These are phyloP conservation scores for Alternaria consortialis DNA, from an alignment of 2,329 filamentous ascomycete species.

Conservation along the genomic window DNA sequence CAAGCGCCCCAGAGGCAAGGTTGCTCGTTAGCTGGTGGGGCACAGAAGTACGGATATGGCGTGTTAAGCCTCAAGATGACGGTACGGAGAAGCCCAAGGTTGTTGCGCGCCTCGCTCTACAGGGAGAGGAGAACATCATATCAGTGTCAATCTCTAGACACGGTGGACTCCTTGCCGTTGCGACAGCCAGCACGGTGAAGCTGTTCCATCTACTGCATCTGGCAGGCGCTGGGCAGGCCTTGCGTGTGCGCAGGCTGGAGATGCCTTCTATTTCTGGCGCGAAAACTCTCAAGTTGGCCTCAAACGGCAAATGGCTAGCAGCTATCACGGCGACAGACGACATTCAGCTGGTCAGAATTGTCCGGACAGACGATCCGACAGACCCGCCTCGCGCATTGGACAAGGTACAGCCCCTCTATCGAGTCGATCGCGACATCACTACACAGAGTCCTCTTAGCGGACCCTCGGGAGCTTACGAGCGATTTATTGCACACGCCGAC, in stretches of 20 bases:
- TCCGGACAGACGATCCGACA: conserved; percentile 51
- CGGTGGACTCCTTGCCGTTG: conserved; percentile 77
- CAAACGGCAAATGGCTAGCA: conserved; percentile 74
- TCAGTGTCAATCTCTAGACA: conserved; percentile 75
- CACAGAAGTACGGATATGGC: conserved; percentile 85
- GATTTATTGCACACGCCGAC: conserved; percentile 74
- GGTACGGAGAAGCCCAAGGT: conserved; percentile 55
- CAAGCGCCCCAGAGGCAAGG: conserved; percentile 76
- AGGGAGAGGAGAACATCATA: conserved; percentile 81
- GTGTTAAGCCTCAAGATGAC: conserved; percentile 61
- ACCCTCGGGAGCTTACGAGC: conserved; percentile 77
- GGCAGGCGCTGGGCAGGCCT: conserved; percentile 63
- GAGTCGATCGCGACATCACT: conserved; percentile 42
- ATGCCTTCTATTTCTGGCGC: conserved; percentile 73
- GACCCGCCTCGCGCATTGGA: conserved; percentile 51
- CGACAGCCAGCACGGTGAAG: conserved; percentile 78
- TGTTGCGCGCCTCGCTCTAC: conserved; percentile 51
- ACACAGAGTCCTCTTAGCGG: conserved; percentile 61
- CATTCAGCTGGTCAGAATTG: conserved; percentile 59
- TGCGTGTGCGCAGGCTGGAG: conserved; percentile 76
- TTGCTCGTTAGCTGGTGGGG: conserved; percentile 94
- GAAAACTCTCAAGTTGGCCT: conserved; percentile 73
- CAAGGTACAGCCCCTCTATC: conserved; percentile 51
- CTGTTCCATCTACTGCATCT: conserved; percentile 73
- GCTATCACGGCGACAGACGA: conserved; percentile 59